Conservation (phyloP, 192 early-diverging fungal genomes). For the Pilobolus umbonatus region DNA sequence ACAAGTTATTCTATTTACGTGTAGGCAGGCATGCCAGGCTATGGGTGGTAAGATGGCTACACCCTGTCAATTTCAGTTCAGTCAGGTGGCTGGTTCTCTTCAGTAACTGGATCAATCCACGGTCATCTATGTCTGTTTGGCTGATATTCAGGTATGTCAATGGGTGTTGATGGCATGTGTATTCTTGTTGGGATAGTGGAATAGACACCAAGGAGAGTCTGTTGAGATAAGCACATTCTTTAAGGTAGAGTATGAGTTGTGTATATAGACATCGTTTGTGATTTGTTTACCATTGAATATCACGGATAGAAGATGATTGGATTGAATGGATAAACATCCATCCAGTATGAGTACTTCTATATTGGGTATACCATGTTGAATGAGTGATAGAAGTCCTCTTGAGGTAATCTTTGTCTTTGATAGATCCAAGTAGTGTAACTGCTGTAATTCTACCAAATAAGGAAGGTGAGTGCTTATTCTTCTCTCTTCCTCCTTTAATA, state of each 20-base stretch:
- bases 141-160: too few species aligned
- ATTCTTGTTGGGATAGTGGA: too few species aligned
- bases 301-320: slow-evolving; percentile 18
- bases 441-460: slow-evolving; percentile 20
- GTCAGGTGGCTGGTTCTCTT: neutral
- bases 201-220: too few species aligned
- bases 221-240: too few species aligned
- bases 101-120: neutral
- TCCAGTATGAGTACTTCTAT: slow-evolving; percentile 37
- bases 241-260: too few species aligned
- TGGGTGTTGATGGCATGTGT: too few species aligned
- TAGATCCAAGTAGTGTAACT: slow-evolving; percentile 29
- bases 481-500: neutral
- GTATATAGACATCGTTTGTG: neutral
- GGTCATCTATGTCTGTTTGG: too few species aligned
- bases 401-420: slow-evolving; percentile 54
- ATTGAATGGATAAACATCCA: slow-evolving; percentile 31
- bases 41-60: neutral
- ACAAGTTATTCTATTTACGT: neutral
- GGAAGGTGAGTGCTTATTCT: neutral
- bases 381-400: slow-evolving; percentile 33
- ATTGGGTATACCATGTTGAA: slow-evolving; percentile 17
- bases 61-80: slow-evolving; percentile 3
- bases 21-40: slow-evolving; percentile 1
- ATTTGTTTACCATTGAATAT: slow-evolving; percentile 26